Base-by-base conservation (phyloP, 2,329 filamentous ascomycete species). In the Trichoderma citrinoviride region DNA sequence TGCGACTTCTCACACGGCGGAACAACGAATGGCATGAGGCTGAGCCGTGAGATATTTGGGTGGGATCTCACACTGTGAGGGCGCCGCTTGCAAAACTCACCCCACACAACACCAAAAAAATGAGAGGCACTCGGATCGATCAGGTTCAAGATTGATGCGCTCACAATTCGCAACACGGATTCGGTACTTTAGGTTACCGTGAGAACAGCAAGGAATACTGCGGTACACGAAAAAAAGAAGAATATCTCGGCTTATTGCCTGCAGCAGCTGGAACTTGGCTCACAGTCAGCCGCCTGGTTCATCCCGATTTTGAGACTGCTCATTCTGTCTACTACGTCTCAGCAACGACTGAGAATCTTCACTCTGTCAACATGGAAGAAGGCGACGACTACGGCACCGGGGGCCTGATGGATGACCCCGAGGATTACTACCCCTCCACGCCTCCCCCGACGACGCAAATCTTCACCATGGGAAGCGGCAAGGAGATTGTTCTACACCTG, bases 371-470 rank as follows among this genome's bases (percentile, higher is more conserved):
- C 53, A 77, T 77, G 74, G 72, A 75, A 23, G 70, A 76, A 56
- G 75, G 77, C 43, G 75, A 76, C 40, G 74, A 77, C 66, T 79
- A 77, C 58, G 73, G 71, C 44, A 76, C 75, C 19, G 79, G 74
- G 65, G 79, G 80, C 73, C 81, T 96, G 69, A 96, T 97, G 80
- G 79, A 89, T 61, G 93, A 96, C 69, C 93, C 93, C 7, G 85
- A 87, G 62, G 91, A 87, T 73, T 97, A 86, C 80, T 95, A 92
- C 74, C 85, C 90, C 53, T 87, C 92, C 0, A 88, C 92, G 53
- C 90, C 91, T 54, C 85, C 89, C 54, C 87, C 92, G 7, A 94
- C 90, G 2, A 87, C 85, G 67, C 87, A 90, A 68, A 83, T 86
- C 49, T 90, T 96, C 80, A 85, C 82, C 23, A 85, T 94, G 74